Conservation (phyloP, 179 eudicot genomes). For the Corrigiola litoralis region DNA sequence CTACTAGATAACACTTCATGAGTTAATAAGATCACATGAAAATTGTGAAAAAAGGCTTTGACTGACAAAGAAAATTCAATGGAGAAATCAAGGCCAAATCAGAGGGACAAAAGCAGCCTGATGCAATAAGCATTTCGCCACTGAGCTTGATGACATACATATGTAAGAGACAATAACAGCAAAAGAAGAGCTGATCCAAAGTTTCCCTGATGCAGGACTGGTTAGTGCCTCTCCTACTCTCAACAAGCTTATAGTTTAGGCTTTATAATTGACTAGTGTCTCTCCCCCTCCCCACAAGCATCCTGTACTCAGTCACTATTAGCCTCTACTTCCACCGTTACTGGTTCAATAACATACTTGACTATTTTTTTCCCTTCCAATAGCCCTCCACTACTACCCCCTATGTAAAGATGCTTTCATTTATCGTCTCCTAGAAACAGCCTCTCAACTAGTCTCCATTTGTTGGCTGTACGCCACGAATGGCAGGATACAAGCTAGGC, state of each 20-base stretch:
- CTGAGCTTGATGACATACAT: background rate
- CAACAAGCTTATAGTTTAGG: too few relatives aligned
- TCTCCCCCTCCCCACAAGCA: too few relatives aligned
- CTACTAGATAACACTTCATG: too few relatives aligned
- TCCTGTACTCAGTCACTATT: too few relatives aligned
- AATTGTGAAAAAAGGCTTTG: background rate
- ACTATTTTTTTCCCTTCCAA: background rate
- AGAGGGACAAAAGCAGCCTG: background rate
- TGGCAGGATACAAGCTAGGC: background rate
- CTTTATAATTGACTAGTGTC: too few relatives aligned
- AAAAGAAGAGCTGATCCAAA: background rate
- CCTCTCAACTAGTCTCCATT: constrained; percentile 1
- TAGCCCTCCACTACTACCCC: background rate
- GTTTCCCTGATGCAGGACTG: too few relatives aligned
- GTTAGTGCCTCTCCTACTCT: too few relatives aligned
- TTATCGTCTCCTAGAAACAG: background rate
- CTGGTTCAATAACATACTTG: background rate
- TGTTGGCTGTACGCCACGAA: background rate
- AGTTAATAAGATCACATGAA: background rate
- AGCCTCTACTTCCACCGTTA: background rate
- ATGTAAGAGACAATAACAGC: background rate
- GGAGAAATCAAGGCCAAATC: background rate
- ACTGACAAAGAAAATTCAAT: background rate
- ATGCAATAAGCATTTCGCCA: background rate
- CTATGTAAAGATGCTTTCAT: background rate